Evolutionary conservation across 2,329 filamentous ascomycete species (phyloP).

Genomic region (Clarireedia paspali): DNA sequence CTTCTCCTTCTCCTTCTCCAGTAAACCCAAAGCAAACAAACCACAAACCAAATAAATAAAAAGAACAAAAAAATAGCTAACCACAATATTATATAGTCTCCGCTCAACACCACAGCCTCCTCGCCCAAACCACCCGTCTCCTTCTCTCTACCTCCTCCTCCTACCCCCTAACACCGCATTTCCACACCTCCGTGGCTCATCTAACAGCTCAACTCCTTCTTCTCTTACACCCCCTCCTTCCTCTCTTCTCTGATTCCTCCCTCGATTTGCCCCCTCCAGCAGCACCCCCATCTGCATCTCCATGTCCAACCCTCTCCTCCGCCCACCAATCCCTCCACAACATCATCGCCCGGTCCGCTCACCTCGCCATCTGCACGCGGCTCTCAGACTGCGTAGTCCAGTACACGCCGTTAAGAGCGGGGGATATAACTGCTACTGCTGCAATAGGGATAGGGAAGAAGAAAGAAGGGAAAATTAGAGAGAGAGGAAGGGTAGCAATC

Average conservation of each 20-base stretch:
- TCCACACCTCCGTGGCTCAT: conserved; percentile 40
- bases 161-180: conserved; percentile 15
- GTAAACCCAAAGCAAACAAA: neutral
- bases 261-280: neutral
- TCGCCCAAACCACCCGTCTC: conserved; percentile 8
- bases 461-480: neutral
- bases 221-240: conserved; percentile 19
- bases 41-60: no score
- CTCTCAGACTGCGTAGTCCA: conserved; percentile 23
- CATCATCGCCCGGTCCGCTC: conserved; percentile 21
- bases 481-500: no score
- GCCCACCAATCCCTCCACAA: conserved; percentile 24
- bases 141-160: neutral
- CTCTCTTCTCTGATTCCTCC: conserved; percentile 13
- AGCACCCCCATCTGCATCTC: neutral
- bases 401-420: neutral
- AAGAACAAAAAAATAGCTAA: neutral
- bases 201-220: conserved; percentile 43
- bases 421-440: no score
- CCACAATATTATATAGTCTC: conserved; percentile 15
- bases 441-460: neutral
- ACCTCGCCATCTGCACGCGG: conserved; percentile 19
- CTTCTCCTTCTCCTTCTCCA: neutral
- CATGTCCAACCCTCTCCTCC: neutral
- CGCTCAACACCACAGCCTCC: conserved; percentile 13